A percentile compares a stretch with the other conserved stretches of the same genome.
phyloP scores from a whole-genome alignment of 2,329 filamentous ascomycete genomes.

The Colletotrichum higginsianum region DNA sequence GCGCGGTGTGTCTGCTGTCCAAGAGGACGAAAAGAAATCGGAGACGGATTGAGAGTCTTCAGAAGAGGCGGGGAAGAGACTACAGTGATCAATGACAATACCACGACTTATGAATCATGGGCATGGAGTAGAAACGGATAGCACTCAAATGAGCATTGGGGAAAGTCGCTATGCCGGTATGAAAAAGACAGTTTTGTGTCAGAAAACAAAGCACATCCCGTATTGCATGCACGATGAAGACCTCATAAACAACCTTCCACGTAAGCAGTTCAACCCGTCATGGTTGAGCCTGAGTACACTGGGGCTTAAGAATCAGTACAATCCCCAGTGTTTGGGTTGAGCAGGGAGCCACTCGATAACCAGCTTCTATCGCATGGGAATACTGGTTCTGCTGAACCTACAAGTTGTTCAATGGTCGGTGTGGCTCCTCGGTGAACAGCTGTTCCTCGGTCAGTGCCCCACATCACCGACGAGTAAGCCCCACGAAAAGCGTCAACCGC shows the following conservation, averaged over 20 bases:
- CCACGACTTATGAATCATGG: slow-evolving; percentile 31
- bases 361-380: too few species aligned
- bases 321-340: too few species aligned
- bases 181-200: background rate
- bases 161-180: too few species aligned
- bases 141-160: too few species aligned
- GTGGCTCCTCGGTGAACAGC: background rate
- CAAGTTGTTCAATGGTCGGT: background rate
- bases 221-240: too few species aligned
- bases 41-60: background rate
- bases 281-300: too few species aligned
- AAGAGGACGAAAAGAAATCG: background rate
- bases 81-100: background rate
- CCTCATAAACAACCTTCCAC: too few species aligned
- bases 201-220: background rate
- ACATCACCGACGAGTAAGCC: slow-evolving; percentile 37
- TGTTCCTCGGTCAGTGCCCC: slow-evolving; percentile 27
- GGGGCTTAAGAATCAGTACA: too few species aligned
- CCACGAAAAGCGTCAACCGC: slow-evolving; percentile 36
- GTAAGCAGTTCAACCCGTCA: too few species aligned
- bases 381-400: too few species aligned
- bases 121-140: background rate
- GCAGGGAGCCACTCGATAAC: too few species aligned
- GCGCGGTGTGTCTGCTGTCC: background rate
- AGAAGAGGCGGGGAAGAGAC: background rate